Evolutionary conservation across 2,329 filamentous ascomycete genomes (phyloP), one percentile per base, ranked within the genome.

Genomic region (Ilyonectria robusta): DNA sequence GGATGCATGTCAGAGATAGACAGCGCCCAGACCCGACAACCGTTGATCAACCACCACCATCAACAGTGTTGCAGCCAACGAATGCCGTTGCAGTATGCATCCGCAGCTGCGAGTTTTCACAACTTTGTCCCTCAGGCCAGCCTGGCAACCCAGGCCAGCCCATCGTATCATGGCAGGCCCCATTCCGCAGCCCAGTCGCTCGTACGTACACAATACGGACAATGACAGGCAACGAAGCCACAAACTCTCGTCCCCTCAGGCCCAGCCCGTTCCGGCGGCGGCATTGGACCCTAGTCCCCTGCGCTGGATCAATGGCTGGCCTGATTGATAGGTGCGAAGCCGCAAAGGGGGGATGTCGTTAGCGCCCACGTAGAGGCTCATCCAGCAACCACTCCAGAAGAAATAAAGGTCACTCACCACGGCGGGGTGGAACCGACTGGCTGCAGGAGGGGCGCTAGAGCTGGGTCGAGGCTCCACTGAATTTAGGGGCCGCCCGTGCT

Each of bases 301-400:
- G 70, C 65, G 19, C 59, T 42, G 33, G 23, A 54, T 59, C 53
- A 54, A 54, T 44, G 21, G 54, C 55, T 59, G 47, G 21, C n/a
- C 37, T n/a, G 53, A 67, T 13, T 68, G 66, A 74, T 72, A 75
- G 72, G 70, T 61, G 54, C 53, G 29, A 56, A 62, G 33, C 26
- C 40, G 48, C 35, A 66, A 56, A 61, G 42, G 69, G 56, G 47
- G 59, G 17, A 56, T 63, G 29, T 53, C 19, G 59, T 37, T 63
- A 48, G 50, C 48, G 23, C 60, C 59, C 59, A 60, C n/a, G 10
- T n/a, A 65, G 48, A 15, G 10, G 29, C 29, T 53, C 29, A 19
- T 6, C 70, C 72, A 66, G 73, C 62, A 70, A 37, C 31, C 29
- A 11, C 26, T 29, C 26, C 5, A 55, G 51, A 55, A 7, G 19